Conservation (phyloP, 306 rosid species). For the Rosa chinensis region DNA sequence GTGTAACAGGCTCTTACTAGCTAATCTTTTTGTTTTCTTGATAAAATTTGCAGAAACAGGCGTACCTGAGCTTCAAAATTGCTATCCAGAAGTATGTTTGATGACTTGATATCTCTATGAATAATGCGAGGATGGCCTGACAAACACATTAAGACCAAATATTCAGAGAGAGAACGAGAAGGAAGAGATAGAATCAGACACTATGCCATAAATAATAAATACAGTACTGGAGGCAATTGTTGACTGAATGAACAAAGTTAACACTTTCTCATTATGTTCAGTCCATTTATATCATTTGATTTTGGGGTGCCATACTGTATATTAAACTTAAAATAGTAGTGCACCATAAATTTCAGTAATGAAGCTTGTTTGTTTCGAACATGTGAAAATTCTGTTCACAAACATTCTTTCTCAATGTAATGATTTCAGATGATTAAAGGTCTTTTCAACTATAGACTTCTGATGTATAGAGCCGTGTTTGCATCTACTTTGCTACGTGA, state of each 20-base stretch:
- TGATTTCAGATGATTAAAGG: not conserved
- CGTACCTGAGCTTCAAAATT: constrained; percentile 91
- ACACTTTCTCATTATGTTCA: not conserved
- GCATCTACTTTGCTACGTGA: not conserved
- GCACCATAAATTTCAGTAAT: not conserved
- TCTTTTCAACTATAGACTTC: not conserved
- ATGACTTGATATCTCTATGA: constrained; percentile 97
- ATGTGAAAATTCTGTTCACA: not conserved
- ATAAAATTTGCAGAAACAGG: constrained; percentile 18
- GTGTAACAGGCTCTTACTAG: not conserved
- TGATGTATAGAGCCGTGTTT: not conserved
- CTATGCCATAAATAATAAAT: not conserved
- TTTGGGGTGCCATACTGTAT: not conserved
- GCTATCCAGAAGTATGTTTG: constrained; percentile 85
- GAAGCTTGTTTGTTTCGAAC: not conserved
- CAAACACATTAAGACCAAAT: constrained; percentile 29
- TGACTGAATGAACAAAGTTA: not conserved
- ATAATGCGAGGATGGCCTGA: constrained; percentile 99
- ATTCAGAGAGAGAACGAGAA: constrained; percentile 10
- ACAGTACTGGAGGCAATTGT: not conserved
- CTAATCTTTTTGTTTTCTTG: not conserved
- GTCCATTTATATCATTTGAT: not conserved
- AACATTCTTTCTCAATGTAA: not conserved
- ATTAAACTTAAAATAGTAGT: not conserved
- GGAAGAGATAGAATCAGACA: not conserved